phyloP scores from a whole-genome alignment of 116 monocot genomes.

The Iris pallida region DNA sequence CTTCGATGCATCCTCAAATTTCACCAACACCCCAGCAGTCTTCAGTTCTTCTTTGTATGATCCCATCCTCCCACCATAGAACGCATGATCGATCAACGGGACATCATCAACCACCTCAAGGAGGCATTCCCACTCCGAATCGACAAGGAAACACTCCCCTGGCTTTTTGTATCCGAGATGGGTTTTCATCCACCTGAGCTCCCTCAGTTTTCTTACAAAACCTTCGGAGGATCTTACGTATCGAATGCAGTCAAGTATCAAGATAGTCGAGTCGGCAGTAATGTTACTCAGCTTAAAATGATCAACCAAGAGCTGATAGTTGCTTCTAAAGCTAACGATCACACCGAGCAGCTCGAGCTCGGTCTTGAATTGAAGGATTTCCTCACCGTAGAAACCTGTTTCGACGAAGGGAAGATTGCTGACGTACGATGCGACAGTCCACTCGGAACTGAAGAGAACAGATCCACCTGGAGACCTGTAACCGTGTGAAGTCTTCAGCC shows the following conservation, averaged over 20 bases:
- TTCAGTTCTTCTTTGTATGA: conserved; percentile 41
- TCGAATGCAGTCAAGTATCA: conserved; percentile 41
- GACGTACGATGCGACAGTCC: conserved; percentile 27
- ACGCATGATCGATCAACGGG: conserved; percentile 33
- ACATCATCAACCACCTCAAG: conserved; percentile 29
- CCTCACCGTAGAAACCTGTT: conserved; percentile 28
- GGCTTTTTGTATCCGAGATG: conserved; percentile 32
- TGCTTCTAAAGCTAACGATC: conserved; percentile 17
- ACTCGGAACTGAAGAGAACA: conserved; percentile 27
- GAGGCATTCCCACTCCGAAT: conserved; percentile 41
- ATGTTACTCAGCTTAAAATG: conserved; percentile 13
- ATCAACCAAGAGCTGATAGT: conserved; percentile 22
- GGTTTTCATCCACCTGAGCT: conserved; percentile 38
- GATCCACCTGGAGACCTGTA: conserved; percentile 29
- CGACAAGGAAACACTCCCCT: conserved; percentile 24
- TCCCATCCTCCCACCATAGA: conserved; percentile 27
- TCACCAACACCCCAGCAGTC: conserved; percentile 23
- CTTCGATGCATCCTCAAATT: conserved; percentile 33
- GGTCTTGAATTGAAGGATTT: conserved; percentile 16
- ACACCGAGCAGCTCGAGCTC: conserved; percentile 50
- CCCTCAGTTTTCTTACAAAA: conserved; percentile 21
- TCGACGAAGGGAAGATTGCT: conserved; percentile 52
- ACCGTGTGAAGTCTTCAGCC: conserved; percentile 40
- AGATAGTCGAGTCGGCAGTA: conserved; percentile 19
- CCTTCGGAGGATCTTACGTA: conserved; percentile 12